Base-by-base conservation (phyloP, 345 rosid genomes). In the Mercurialis annua region DNA sequence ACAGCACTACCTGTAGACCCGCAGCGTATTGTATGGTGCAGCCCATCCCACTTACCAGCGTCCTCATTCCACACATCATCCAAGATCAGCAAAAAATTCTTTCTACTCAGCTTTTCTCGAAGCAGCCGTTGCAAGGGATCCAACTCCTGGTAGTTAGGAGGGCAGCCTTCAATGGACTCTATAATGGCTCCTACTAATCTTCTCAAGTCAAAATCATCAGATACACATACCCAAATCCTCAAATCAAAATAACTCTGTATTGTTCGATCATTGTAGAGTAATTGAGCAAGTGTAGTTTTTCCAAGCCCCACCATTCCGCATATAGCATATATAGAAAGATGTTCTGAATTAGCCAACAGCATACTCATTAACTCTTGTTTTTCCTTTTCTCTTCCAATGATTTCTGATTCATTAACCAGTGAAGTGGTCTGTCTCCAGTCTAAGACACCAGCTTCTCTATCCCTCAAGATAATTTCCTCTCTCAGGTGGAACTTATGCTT, bases 271-370 rank as follows among this genome's bases (percentile, higher is more conserved):
- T 64, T 64, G 56, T 31, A 64, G 11, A 63, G 27, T 10, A 48
- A 47, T n/a, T 63, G 67, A 29, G 67, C 46, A 60, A 60, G 64
- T 21, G 48, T 60, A 10, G 64, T 60, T 33, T 60, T 60, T 24
- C 64, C 64, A 60, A 48, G 30, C 0, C 67, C 67, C 12, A 44
- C 46, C 58, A 64, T 64, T 14, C 68, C 58, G 3, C 58, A 64
- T 21, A 64, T 21, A 49, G 69, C 69, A 36, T 38, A 9, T 16
- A 65, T 24, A 65, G 59, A 52, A 54, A 38, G 21, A 21, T 44
- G 56, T 20, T 10, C 53, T 24, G 23, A n/a, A 46, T 7, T 21
- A 17, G 53, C 1, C 8, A 44, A 17, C 33, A 67, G 17, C 16
- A 3, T 10, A 2, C 15, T 11, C 31, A 56, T 31, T 2, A 67